These are phyloP conservation scores for Silene latifolia DNA, from an alignment of 148 eudicot species.

Conservation along the genomic window DNA sequence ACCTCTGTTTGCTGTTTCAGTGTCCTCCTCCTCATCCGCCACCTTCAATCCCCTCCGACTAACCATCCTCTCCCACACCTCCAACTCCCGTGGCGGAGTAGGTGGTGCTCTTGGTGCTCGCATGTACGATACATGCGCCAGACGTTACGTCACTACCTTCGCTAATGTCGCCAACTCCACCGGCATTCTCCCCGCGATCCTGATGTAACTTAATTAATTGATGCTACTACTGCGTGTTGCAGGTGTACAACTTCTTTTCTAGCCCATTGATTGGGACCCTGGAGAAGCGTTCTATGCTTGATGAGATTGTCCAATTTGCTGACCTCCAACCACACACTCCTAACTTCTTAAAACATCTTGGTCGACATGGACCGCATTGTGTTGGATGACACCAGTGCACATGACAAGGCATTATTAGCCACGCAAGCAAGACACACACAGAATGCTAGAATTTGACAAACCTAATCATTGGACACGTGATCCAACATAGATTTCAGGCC, in stretches of 20 bases:
- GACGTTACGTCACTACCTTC: slow-evolving; percentile 72
- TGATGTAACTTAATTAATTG: too few relatives aligned
- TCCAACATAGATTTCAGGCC: too few relatives aligned
- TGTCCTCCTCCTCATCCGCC: slow-evolving; percentile 41
- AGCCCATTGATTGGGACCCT: slow-evolving; percentile 45
- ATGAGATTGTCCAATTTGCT: slow-evolving; percentile 38
- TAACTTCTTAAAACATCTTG: slow-evolving; percentile 67
- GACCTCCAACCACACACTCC: slow-evolving; percentile 58
- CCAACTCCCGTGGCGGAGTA: slow-evolving; percentile 41
- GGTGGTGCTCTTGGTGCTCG: too few relatives aligned
- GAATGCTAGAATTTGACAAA: too few relatives aligned
- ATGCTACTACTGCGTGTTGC: too few relatives aligned
- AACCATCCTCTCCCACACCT: slow-evolving; percentile 24
- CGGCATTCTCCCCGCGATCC: slow-evolving; percentile 55
- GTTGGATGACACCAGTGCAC: too few relatives aligned
- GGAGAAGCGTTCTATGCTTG: slow-evolving; percentile 48
- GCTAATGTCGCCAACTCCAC: slow-evolving; percentile 58
- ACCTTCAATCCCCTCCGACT: slow-evolving; percentile 30
- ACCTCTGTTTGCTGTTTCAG: slow-evolving; percentile 31
- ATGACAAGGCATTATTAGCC: too few relatives aligned
- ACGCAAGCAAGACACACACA: too few relatives aligned
- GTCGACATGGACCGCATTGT: slow-evolving; percentile 64
- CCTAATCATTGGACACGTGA: too few relatives aligned
- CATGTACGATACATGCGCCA: slow-evolving; percentile 55
- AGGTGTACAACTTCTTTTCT: slow-evolving; percentile 44